Conservation (phyloP, 352 stramenopile genomes). For the Pythium aquatile region DNA sequence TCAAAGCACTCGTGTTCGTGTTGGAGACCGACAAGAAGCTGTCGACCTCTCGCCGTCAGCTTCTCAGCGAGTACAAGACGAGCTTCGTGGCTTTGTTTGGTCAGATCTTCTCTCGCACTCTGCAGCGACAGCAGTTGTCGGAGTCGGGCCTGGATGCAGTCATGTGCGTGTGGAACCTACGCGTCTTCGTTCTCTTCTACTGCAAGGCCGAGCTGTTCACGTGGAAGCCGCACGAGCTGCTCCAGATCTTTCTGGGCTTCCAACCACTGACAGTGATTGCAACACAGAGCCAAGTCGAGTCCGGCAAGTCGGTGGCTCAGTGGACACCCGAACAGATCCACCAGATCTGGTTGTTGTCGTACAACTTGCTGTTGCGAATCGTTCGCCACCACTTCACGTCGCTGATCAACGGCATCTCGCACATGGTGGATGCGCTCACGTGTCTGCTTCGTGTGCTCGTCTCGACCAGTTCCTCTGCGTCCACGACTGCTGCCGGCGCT, state of each 20-base stretch:
- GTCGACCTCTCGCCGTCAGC: slow-evolving; percentile 40
- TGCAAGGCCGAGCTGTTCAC: slow-evolving; percentile 79
- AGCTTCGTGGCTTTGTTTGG: slow-evolving; percentile 48
- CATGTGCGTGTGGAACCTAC: slow-evolving; percentile 52
- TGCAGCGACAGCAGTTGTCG: slow-evolving; percentile 14
- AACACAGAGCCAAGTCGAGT: slow-evolving; percentile 22
- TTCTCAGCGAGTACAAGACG: slow-evolving; percentile 55
- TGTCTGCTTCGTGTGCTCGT: slow-evolving; percentile 69
- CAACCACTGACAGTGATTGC: slow-evolving; percentile 45
- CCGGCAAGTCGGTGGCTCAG: slow-evolving; percentile 13
- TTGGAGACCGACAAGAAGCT: slow-evolving; percentile 68
- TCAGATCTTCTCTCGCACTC: slow-evolving; percentile 28
- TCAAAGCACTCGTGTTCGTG: slow-evolving; percentile 54
- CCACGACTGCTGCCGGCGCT: not conserved
- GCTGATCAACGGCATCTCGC: slow-evolving; percentile 59
- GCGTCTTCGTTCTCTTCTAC: slow-evolving; percentile 65
- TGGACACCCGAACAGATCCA: slow-evolving; percentile 45
- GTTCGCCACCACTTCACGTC: slow-evolving; percentile 76
- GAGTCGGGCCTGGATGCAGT: not conserved
- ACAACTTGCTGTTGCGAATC: slow-evolving; percentile 72
- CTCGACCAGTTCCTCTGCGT: slow-evolving; percentile 7
- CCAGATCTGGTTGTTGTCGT: slow-evolving; percentile 75
- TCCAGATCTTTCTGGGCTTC: slow-evolving; percentile 67
- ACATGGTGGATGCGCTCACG: slow-evolving; percentile 67
- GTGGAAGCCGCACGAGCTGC: slow-evolving; percentile 71